Conservation (phyloP, 1,284 basidiomycete species). For the Pascua guehoae region DNA sequence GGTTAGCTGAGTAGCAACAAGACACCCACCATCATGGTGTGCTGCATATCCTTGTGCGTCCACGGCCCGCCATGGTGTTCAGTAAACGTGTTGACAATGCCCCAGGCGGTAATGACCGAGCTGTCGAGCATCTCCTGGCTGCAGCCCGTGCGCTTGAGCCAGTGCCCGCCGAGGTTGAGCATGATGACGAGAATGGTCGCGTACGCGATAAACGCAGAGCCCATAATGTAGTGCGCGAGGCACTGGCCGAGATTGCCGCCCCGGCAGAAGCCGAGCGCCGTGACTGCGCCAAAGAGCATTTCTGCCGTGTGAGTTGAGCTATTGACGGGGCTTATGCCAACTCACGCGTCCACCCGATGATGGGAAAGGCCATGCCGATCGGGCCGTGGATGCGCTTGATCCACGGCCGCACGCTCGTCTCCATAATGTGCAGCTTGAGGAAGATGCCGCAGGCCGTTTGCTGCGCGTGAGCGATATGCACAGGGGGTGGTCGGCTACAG, state of each 20-base stretch:
- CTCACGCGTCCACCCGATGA: conserved; percentile 84
- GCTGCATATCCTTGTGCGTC: conserved; percentile 90
- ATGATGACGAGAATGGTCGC: conserved; percentile 78
- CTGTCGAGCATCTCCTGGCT: conserved; percentile 87
- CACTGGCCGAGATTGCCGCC: conserved; percentile 72
- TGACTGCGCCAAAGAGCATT: conserved; percentile 51
- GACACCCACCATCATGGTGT: conserved; percentile 61
- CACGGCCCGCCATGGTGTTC: conserved; percentile 76
- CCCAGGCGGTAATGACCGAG: conserved; percentile 81
- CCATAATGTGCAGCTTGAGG: conserved; percentile 87
- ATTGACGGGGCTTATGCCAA: conserved; percentile 49
- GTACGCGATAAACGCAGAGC: conserved; percentile 79
- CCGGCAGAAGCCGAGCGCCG: conserved; percentile 59
- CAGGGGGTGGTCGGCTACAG: background rate
- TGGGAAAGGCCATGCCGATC: conserved; percentile 78
- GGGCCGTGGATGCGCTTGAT: conserved; percentile 71
- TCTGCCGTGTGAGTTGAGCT: conserved; percentile 47
- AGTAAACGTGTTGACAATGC: conserved; percentile 84
- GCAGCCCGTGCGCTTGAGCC: conserved; percentile 59
- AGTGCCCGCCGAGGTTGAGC: conserved; percentile 74
- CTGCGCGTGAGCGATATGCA: conserved; percentile 11
- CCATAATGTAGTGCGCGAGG: conserved; percentile 86
- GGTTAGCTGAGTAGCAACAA: background rate
- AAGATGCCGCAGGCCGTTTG: conserved; percentile 80
- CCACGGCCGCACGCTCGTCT: conserved; percentile 69